Conservation (phyloP, 305 asterid genomes). For the Fraxinus velutina region DNA sequence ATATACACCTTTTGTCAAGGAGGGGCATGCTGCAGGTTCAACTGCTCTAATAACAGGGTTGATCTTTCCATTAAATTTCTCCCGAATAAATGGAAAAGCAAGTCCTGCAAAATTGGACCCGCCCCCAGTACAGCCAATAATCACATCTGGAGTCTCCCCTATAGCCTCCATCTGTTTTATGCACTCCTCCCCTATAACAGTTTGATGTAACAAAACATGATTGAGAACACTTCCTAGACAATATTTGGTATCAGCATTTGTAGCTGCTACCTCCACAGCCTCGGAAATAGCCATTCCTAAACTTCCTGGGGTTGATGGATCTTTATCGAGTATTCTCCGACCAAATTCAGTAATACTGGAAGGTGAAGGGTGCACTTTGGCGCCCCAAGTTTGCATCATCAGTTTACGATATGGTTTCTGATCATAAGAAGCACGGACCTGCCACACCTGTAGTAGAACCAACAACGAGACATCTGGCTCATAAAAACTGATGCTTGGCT, state of each 20-base stretch:
- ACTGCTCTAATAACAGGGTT: conserved; percentile 71
- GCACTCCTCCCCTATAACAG: conserved; percentile 91
- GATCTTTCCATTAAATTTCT: conserved; percentile 71
- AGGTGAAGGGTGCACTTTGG: conserved; percentile 90
- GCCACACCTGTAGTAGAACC: conserved; percentile 64
- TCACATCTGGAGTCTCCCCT: conserved; percentile 83
- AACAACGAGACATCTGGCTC: background rate
- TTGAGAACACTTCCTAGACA: conserved; percentile 93
- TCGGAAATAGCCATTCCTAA: conserved; percentile 93
- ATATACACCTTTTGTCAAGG: conserved; percentile 79
- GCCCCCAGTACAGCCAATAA: conserved; percentile 91
- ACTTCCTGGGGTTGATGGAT: conserved; percentile 84
- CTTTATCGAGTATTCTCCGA: conserved; percentile 48
- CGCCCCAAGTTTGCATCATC: conserved; percentile 98
- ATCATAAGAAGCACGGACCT: conserved; percentile 87
- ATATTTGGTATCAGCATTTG: conserved; percentile 60
- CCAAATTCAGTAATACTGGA: conserved; percentile 70
- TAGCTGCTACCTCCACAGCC: conserved; percentile 84
- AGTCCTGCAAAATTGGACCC: conserved; percentile 94
- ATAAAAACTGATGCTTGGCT: background rate
- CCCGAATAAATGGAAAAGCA: conserved; percentile 77
- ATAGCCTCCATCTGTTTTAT: conserved; percentile 78
- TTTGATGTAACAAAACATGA: conserved; percentile 82
- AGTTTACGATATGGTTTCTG: conserved; percentile 85
- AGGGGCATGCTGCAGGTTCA: conserved; percentile 91